Conservation (phyloP, 2,329 filamentous ascomycete genomes). For the Coccinonectria pachysandricola region DNA sequence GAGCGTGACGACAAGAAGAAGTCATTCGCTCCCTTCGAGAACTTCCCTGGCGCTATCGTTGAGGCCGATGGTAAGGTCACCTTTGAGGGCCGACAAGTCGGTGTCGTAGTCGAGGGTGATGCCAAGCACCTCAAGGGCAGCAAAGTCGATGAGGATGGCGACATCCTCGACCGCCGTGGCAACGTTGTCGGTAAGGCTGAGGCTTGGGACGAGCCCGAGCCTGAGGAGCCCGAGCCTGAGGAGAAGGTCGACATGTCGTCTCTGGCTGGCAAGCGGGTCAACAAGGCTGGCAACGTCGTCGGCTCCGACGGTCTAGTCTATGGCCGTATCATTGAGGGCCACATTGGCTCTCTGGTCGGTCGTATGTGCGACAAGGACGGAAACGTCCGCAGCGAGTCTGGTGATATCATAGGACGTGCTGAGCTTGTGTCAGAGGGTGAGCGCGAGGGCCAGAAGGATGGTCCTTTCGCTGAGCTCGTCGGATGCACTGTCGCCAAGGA, state of each 20-base stretch:
- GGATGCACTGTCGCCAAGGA: slow-evolving; percentile 59
- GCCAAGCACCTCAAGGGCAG: slow-evolving; percentile 53
- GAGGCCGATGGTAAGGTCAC: slow-evolving; percentile 42
- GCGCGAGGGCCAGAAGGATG: slow-evolving; percentile 51
- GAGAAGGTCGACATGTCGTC: slow-evolving; percentile 49
- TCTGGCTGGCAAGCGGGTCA: slow-evolving; percentile 59
- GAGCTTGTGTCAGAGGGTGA: slow-evolving; percentile 60
- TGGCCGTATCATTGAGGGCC: slow-evolving; percentile 58
- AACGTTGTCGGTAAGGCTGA: slow-evolving; percentile 59
- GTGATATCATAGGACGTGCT: slow-evolving; percentile 56
- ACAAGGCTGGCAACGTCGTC: slow-evolving; percentile 57
- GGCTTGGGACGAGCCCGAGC: slow-evolving; percentile 48
- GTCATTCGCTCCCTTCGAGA: slow-evolving; percentile 45
- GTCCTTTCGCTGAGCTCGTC: slow-evolving; percentile 56
- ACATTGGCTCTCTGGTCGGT: slow-evolving; percentile 51
- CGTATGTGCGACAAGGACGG: slow-evolving; percentile 64
- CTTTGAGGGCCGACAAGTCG: slow-evolving; percentile 44
- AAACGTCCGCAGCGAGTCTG: slow-evolving; percentile 62
- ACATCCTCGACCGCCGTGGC: slow-evolving; percentile 56
- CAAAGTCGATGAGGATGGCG: slow-evolving; percentile 57
- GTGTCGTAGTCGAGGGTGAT: slow-evolving; percentile 54
- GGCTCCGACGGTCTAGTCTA: slow-evolving; percentile 45
- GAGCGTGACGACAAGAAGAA: slow-evolving; percentile 40
- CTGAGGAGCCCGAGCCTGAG: slow-evolving; percentile 35
- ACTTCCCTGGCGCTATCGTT: slow-evolving; percentile 44